Percentiles rank a stretch among this genome's conserved stretches.
Conservation (phyloP, 768 basidiomycete genomes). For the Jaapia argillacea region DNA sequence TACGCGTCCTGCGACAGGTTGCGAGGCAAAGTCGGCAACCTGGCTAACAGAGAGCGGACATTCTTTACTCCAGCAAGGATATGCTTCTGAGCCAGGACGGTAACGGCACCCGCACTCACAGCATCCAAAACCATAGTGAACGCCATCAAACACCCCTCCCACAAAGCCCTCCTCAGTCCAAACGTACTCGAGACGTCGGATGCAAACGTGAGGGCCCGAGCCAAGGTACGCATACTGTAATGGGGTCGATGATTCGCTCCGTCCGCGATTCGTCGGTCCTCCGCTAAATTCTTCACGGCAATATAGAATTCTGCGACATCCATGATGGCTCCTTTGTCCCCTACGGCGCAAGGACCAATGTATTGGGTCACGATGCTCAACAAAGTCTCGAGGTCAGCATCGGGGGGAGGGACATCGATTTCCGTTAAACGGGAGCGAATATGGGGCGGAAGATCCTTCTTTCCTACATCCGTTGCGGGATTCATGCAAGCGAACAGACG, state of each 20-base stretch:
- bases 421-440: slow-evolving; percentile 92
- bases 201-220: slow-evolving; percentile 85
- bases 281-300: slow-evolving; percentile 67
- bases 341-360: slow-evolving; percentile 72
- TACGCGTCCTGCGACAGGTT: slow-evolving; percentile 41
- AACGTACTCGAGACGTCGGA: slow-evolving; percentile 70
- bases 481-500: slow-evolving; percentile 99
- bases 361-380: slow-evolving; percentile 83
- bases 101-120: slow-evolving; percentile 57
- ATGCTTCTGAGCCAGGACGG: slow-evolving; percentile 61
- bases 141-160: slow-evolving; percentile 97
- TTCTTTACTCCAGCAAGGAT: slow-evolving; percentile 76
- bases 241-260: slow-evolving; percentile 90
- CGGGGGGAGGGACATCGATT: slow-evolving; percentile 90
- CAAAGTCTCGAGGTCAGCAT: slow-evolving; percentile 84
- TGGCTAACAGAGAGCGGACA: slow-evolving; percentile 60
- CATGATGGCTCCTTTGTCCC: slow-evolving; percentile 81
- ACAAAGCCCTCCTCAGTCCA: slow-evolving; percentile 76
- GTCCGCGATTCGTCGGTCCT: slow-evolving; percentile 75
- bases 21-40: slow-evolving; percentile 49
- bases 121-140: slow-evolving; percentile 92
- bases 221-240: slow-evolving; percentile 94
- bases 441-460: slow-evolving; percentile 89
- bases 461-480: slow-evolving; percentile 96
- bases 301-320: slow-evolving; percentile 89